Percentiles rank a stretch among this genome's conserved stretches.
These are phyloP conservation scores for Carpinus fangiana DNA, from an alignment of 306 rosid genomes.

Conservation along the genomic window DNA sequence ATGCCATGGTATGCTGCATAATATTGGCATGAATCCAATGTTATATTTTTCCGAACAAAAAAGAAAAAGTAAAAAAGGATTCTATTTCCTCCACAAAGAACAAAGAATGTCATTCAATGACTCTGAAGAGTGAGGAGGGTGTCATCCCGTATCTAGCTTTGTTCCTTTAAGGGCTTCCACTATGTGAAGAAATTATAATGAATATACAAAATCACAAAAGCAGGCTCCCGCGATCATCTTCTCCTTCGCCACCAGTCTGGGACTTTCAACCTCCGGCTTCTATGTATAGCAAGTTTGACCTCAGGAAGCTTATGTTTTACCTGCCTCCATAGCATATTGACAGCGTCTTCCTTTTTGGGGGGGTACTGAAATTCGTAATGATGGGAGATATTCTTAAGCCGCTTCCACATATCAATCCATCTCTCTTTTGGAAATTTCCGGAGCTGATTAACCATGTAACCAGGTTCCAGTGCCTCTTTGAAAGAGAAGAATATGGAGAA, in stretches of 20 bases:
- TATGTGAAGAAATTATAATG: constrained; percentile 27
- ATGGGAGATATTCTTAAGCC: constrained; percentile 64
- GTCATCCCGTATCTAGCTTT: not conserved
- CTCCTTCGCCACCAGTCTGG: constrained; percentile 81
- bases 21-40: not conserved
- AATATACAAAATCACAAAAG: constrained; percentile 43
- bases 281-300: constrained; percentile 67
- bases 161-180: constrained; percentile 22
- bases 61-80: too few species aligned
- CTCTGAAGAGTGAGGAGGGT: too few species aligned
- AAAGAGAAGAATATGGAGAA: constrained; percentile 88
- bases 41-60: too few species aligned
- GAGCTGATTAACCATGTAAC: constrained; percentile 71
- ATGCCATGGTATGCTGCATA: not conserved
- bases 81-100: too few species aligned
- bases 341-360: constrained; percentile 75
- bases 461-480: constrained; percentile 84
- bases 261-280: constrained; percentile 78
- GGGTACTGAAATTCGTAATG: constrained; percentile 94
- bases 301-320: constrained; percentile 84
- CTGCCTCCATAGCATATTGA: constrained; percentile 95
- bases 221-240: constrained; percentile 47
- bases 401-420: constrained; percentile 92
- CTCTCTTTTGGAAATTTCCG: constrained; percentile 67
- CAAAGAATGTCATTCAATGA: too few species aligned